These are phyloP conservation scores for Hirsutella minnesotensis DNA, from an alignment of 2,329 filamentous ascomycete species.

Conservation along the genomic window DNA sequence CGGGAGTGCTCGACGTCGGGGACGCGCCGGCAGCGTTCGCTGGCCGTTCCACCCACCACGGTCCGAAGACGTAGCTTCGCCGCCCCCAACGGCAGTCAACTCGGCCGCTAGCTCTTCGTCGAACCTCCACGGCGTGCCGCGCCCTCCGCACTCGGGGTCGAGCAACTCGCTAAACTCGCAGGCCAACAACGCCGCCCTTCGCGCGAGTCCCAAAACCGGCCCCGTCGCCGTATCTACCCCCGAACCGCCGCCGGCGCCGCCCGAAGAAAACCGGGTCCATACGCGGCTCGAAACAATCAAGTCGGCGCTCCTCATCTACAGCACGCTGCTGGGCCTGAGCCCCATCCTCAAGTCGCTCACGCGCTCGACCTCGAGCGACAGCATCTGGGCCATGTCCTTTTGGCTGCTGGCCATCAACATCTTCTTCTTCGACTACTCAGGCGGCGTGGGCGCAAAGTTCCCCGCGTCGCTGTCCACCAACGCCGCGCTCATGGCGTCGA, in stretches of 20 bases:
- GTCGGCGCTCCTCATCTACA: constrained; percentile 86
- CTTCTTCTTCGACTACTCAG: constrained; percentile 94
- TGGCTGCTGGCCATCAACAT: constrained; percentile 92
- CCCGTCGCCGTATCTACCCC: constrained; percentile 15
- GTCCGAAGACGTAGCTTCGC: constrained; percentile 15
- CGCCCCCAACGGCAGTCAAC: constrained; percentile 8
- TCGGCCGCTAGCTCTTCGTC: constrained; percentile 33
- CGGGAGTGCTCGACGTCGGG: constrained; percentile 20
- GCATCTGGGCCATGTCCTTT: constrained; percentile 93
- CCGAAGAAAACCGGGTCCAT: constrained; percentile 28
- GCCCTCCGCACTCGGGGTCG: neutral
- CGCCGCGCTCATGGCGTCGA: constrained; percentile 90
- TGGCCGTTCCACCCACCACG: constrained; percentile 19
- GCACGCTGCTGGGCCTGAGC: constrained; percentile 78
- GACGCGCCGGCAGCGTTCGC: constrained; percentile 24
- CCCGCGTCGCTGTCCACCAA: constrained; percentile 79
- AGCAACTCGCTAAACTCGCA: neutral
- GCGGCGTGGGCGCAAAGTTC: constrained; percentile 50
- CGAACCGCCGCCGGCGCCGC: constrained; percentile 12
- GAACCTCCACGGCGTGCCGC: constrained; percentile 36
- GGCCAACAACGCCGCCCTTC: neutral
- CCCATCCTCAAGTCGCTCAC: constrained; percentile 97
- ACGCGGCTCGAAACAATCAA: constrained; percentile 69
- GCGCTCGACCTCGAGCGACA: constrained; percentile 80
- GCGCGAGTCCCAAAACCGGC: neutral